Percentiles rank a stretch among this genome's conserved stretches.
Conservation (phyloP, 2,329 filamentous ascomycete species). For the Fusarium tupiense region DNA sequence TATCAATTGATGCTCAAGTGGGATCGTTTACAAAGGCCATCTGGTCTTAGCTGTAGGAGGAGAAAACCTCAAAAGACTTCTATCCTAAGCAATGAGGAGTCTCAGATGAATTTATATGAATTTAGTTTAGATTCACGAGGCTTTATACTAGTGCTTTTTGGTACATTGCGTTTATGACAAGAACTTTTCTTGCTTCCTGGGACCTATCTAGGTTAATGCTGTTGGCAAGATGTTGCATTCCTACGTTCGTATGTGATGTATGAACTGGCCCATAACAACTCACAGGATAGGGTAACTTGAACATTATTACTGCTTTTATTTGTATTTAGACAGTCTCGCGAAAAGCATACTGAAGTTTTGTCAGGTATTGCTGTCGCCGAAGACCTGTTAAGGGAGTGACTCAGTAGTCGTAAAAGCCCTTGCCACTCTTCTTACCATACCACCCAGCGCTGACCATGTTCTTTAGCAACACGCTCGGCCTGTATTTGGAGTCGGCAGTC, state of each 20-base stretch:
- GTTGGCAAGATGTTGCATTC: neutral
- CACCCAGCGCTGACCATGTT: conserved; percentile 99
- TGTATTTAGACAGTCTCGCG: neutral
- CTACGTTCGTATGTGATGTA: neutral
- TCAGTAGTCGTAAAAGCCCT: conserved; percentile 93
- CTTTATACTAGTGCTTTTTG: neutral
- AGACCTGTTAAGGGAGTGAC: neutral
- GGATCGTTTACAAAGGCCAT: neutral
- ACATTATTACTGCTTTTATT: neutral
- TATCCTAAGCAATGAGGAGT: neutral
- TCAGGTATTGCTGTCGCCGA: neutral
- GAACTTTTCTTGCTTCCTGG: neutral
- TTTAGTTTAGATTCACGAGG: neutral
- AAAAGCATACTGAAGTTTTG: neutral
- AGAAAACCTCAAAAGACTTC: neutral
- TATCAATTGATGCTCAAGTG: neutral
- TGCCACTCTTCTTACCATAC: conserved; percentile 96
- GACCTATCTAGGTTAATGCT: neutral
- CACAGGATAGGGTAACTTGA: neutral
- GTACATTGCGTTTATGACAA: neutral
- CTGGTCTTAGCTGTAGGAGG: neutral
- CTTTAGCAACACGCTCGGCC: conserved; percentile 84
- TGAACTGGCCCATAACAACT: neutral
- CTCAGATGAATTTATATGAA: neutral
- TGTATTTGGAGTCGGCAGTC: conserved; percentile 95